Conservation (phyloP, 257 asterid genomes). For the Fraxinus excelsior region DNA sequence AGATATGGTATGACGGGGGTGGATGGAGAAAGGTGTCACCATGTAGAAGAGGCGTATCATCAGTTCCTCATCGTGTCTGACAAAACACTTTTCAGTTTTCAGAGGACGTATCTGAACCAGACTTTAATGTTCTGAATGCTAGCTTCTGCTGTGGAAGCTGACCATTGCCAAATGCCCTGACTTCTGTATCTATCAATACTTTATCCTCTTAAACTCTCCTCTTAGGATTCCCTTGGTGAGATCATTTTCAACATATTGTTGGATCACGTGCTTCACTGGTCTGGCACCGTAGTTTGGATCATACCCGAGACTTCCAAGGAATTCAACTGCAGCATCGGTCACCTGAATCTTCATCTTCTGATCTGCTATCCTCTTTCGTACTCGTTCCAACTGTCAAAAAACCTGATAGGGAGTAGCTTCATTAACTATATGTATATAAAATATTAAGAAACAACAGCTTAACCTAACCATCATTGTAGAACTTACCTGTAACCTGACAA, state of each 20-base stretch:
- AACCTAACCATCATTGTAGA: background rate
- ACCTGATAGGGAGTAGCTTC: background rate
- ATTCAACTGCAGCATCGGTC: constrained; percentile 72
- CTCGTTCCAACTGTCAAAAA: constrained; percentile 70
- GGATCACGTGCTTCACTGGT: constrained; percentile 91
- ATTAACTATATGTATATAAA: background rate
- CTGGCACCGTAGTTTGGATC: constrained; percentile 96
- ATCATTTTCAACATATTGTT: constrained; percentile 82
- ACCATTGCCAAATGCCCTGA: constrained; percentile 65
- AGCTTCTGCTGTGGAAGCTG: constrained; percentile 89
- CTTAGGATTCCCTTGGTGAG: constrained; percentile 88
- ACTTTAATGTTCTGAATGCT: constrained; percentile 44
- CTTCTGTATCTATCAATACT: too few relatives aligned
- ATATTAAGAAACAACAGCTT: background rate
- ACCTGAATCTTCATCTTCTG: constrained; percentile 73
- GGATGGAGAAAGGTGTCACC: background rate
- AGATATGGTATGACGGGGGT: background rate
- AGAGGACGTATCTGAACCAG: constrained; percentile 42
- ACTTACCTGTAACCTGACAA: constrained; percentile 75
- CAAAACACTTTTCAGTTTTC: constrained; percentile 53
- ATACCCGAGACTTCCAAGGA: constrained; percentile 76
- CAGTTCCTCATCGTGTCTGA: constrained; percentile 31
- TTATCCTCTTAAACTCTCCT: constrained; percentile 58
- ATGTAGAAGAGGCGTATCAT: background rate
- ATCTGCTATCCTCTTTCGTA: constrained; percentile 77